A percentile compares a stretch with the other conserved stretches of the same genome.
Evolutionary conservation across 2,329 filamentous ascomycete species (phyloP).

Genomic region (Fusarium poae): DNA sequence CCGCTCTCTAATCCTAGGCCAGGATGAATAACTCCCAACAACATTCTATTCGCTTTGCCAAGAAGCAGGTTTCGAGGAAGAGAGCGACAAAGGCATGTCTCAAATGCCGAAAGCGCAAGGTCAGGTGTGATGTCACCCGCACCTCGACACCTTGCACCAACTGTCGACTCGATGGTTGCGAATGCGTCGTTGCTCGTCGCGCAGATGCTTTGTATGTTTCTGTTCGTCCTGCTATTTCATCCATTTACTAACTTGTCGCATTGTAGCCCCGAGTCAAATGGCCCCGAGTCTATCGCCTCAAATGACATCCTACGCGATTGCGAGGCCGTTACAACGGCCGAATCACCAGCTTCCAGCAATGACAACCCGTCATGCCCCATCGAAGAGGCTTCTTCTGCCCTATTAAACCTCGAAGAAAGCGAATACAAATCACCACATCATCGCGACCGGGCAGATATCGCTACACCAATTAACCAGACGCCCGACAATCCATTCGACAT

Average conservation of each 20-base stretch:
- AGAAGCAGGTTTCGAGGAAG: conserved; percentile 39
- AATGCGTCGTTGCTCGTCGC: conserved; percentile 34
- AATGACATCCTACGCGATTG: conserved; percentile 9
- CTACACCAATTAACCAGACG: not conserved
- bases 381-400: conserved; percentile 14
- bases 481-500: not conserved
- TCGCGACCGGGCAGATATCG: conserved; percentile 9
- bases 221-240: rapidly evolving
- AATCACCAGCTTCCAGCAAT: conserved; percentile 18
- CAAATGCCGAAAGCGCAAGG: conserved; percentile 42
- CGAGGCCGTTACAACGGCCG: conserved; percentile 18
- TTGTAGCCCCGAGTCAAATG: conserved; percentile 11
- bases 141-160: conserved; percentile 42
- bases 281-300: conserved; percentile 1
- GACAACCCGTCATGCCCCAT: conserved; percentile 13
- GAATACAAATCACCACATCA: conserved; percentile 6
- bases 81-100: conserved; percentile 42
- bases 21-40: conserved; percentile 37
- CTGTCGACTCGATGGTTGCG: conserved; percentile 39
- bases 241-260: not conserved
- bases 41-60: conserved; percentile 37
- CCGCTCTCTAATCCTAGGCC: conserved; percentile 3
- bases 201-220: conserved; percentile 26
- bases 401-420: conserved; percentile 5
- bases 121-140: conserved; percentile 42